A percentile compares a stretch with the other conserved stretches of the same genome.
Evolutionary conservation across 129 eudicot genomes (phyloP).

Genomic region (Helianthus tuberosus): DNA sequence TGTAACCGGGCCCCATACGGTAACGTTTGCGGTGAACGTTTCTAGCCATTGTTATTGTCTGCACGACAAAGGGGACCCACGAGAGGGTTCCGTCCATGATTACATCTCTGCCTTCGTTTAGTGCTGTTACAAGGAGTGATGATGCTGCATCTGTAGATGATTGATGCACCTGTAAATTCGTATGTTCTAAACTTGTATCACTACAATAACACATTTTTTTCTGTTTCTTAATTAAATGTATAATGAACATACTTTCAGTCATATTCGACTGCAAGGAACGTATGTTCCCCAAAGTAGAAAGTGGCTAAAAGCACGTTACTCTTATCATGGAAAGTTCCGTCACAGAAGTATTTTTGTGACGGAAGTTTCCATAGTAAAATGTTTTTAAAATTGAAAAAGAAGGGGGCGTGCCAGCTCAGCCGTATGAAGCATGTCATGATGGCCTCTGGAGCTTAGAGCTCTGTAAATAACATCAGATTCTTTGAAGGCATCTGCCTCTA

Average conservation of each 20-base stretch:
- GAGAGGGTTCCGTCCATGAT: constrained; percentile 98
- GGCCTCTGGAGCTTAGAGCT: constrained; percentile 89
- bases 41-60: constrained; percentile 96
- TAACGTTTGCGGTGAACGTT: constrained; percentile 88
- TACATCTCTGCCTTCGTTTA: constrained; percentile 94
- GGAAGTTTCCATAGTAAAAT: background rate
- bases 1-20: constrained; percentile 96
- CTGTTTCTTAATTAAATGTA: background rate
- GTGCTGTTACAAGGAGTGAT: constrained; percentile 92
- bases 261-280: background rate
- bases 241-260: background rate
- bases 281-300: background rate
- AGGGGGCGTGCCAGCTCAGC: constrained; percentile 75
- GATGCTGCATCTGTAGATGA: constrained; percentile 99
- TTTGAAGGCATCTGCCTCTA: constrained; percentile 98
- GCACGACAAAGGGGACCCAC: constrained; percentile 93
- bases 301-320: background rate
- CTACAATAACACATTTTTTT: background rate
- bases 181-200: constrained; percentile 15
- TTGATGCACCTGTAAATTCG: constrained; percentile 76
- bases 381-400: background rate
- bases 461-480: constrained; percentile 89
- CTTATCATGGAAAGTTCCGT: background rate
- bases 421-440: constrained; percentile 96
- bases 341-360: background rate